These are phyloP conservation scores for Ogataea dorogensis DNA, from an alignment of 805 yeast genomes.

Conservation along the genomic window DNA sequence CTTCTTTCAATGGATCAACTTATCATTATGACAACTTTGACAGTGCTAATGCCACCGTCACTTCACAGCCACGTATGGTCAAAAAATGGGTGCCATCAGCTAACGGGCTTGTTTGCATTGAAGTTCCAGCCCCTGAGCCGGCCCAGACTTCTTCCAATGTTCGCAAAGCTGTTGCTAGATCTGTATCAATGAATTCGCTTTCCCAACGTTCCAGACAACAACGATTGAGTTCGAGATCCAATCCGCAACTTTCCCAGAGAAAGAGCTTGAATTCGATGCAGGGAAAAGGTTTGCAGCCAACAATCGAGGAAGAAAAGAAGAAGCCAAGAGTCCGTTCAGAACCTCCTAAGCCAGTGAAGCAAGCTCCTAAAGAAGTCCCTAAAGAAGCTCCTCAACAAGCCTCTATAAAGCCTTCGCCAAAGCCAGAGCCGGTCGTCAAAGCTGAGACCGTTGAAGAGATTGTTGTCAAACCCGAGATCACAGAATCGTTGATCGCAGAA, in stretches of 20 bases:
- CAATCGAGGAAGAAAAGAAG: conserved; percentile 23
- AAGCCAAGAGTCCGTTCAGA: not conserved
- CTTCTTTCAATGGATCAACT: conserved; percentile 15
- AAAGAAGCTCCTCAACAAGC: too few species aligned
- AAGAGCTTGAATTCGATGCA: conserved; percentile 25
- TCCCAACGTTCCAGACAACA: conserved; percentile 15
- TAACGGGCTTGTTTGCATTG: conserved; percentile 64
- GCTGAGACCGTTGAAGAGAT: conserved; percentile 14
- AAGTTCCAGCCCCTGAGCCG: conserved; percentile 51
- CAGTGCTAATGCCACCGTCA: conserved; percentile 7
- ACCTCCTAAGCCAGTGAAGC: too few species aligned
- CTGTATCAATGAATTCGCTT: conserved; percentile 26
- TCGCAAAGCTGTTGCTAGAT: conserved; percentile 20
- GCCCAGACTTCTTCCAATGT: conserved; percentile 10
- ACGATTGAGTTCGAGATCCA: conserved; percentile 5
- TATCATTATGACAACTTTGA: conserved; percentile 15
- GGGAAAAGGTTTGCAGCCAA: conserved; percentile 22
- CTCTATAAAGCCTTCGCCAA: not conserved
- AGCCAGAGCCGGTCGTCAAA: not conserved
- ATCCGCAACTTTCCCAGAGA: conserved; percentile 16
- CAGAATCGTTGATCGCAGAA: too few species aligned
- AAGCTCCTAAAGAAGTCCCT: too few species aligned
- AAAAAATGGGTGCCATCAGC: conserved; percentile 75
- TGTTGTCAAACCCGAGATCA: too few species aligned
- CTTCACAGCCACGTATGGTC: conserved; percentile 43